Evolutionary conservation across 2,329 filamentous ascomycete species (phyloP), one percentile per base, ranked within the genome.

Genomic region (Chaetomium olivaceum): DNA sequence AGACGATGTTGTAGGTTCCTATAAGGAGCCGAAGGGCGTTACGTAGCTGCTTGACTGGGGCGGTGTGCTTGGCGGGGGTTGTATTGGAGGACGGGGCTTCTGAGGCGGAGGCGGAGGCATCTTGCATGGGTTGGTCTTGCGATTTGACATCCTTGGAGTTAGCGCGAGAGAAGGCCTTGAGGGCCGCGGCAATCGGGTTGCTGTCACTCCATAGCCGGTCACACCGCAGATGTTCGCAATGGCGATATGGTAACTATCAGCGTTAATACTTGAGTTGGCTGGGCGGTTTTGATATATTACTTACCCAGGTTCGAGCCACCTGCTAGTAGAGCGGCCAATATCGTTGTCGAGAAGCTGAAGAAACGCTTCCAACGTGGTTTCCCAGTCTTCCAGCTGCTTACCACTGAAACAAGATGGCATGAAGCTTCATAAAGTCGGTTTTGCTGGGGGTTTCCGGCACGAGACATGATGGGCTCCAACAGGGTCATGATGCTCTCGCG

Each of bases 401-500:
- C 80, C 79, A 0, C 82, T 85, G 58, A n/a, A 91, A 91, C 0
- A 91, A 76, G 8, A 89, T 81, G 0, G 83, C 89, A 67, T 92
- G 88, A 0, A 84, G 80, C 5, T 83, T 85, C 16, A 92, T 86
- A 64, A 88, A 82, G 71, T 23, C 79, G 74, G 2, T 76, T 74
- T 23, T 79, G 74, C n/a, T 75, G 75, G 21, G 74, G 71, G 29
- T 67, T 73, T 1, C 69, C 65, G 36, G 69, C 60, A 7, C 60
- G 46, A 69, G 72, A 36, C 4, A 89, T 70, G 0, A 88, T 77
- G 0, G 86, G 86, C 3, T 88, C 85, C 60, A 93, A 89, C 0
- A 93, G 76, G 0, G 89, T 91, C 74, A 89, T 81, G 48, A 93
- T 87, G 0, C 85, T 91, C 58, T 92, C 89, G 5, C 84, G 82